Base-by-base conservation (phyloP, 495 filamentous ascomycete genomes). In the Aspergillus carlsbadensis region DNA sequence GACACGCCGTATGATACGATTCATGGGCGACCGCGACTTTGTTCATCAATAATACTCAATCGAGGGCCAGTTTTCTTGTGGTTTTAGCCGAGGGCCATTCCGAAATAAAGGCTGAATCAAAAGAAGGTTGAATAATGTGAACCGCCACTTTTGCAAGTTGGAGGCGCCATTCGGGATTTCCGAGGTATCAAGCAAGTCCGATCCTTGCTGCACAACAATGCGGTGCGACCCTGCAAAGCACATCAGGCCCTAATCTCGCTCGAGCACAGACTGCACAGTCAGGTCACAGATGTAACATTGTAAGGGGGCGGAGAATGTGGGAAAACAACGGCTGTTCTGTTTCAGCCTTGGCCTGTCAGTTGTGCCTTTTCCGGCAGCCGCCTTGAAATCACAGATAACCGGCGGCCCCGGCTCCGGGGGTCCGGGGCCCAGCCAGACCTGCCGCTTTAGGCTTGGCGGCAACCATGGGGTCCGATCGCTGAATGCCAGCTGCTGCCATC, bases 401-500 rank as follows among this genome's bases (percentile, higher is more conserved):
- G 26, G 26, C 26, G 26, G 26, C 26, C 26, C 26, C 26, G 26
- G 11, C 20, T 46, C 21, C 21, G 18, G n/a, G 4, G 26, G 11
- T 10, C 26, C 21, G 6, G 18, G n/a, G 4, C 26, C 26, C 26
- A 29, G 26, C 8, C 4, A 29, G 3, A 29, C 55, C 52, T 51
- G 48, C 55, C 55, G 55, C 55, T 57, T 57, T 57, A 24, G 47
- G 55, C 48, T 53, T 58, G 56, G 56, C 56, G 56, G 40, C 48
- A 7, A 29, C 36, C 34, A 46, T 52, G 36, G 50, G 26, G 26
- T 29, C 26, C 8, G 26, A 29, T 29, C 26, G 41, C 18, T 36
- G 49, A 39, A 40, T 48, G 56, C 56, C 49, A 40, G 56, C 34
- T 40, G 43, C 22, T 40, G 31, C 42, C 52, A 41, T 41, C 33